A percentile compares a stretch with the other conserved stretches of the same genome.
Conservation (phyloP, 495 filamentous ascomycete genomes). For the Ascodesmis nigricans region DNA sequence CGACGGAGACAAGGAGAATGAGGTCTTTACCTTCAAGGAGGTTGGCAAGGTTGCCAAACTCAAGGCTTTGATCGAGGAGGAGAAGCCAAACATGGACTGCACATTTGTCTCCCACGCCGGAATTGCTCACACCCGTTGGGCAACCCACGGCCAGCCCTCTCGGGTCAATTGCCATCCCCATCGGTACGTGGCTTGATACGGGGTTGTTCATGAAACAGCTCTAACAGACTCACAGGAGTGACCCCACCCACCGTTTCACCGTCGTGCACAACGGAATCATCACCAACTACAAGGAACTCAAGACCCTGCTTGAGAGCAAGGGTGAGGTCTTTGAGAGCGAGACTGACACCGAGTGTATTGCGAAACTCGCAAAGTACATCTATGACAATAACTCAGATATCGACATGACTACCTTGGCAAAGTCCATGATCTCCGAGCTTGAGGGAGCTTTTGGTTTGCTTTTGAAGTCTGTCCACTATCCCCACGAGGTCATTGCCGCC, state of each 20-base stretch:
- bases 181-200: constrained; percentile 36
- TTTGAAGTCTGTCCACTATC: constrained; percentile 94
- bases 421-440: constrained; percentile 93
- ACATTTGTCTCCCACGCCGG: constrained; percentile 92
- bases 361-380: constrained; percentile 94
- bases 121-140: constrained; percentile 97
- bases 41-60: constrained; percentile 96
- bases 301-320: constrained; percentile 75
- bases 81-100: constrained; percentile 64
- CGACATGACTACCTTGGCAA: constrained; percentile 85
- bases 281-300: constrained; percentile 99
- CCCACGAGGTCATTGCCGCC: constrained; percentile 91
- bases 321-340: constrained; percentile 97
- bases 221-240: constrained; percentile 22
- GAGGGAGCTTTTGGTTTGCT: constrained; percentile 92
- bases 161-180: constrained; percentile 94
- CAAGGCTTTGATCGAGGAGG: constrained; percentile 71
- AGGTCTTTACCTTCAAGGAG: constrained; percentile 94
- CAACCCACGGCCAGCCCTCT: constrained; percentile 85
- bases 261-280: constrained; percentile 99
- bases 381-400: constrained; percentile 89
- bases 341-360: constrained; percentile 97
- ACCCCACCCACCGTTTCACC: constrained; percentile 82
- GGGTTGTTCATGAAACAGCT: not conserved
- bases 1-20: constrained; percentile 96